These are phyloP conservation scores for Aspergillus floridensis DNA, from an alignment of 2,329 filamentous ascomycete genomes.

Conservation along the genomic window DNA sequence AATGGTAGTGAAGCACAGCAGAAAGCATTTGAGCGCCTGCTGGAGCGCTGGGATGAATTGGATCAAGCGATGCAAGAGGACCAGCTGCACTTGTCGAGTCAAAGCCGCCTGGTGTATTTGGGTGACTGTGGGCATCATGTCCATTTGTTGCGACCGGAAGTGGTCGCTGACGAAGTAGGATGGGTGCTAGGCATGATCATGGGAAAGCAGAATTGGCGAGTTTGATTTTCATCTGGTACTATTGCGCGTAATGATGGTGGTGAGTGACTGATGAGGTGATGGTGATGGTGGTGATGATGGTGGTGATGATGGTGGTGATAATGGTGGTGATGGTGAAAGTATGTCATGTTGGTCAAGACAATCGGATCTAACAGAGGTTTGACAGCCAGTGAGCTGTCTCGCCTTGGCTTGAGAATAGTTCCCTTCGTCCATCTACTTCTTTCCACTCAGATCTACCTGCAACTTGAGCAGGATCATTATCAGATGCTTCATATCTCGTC, in stretches of 20 bases:
- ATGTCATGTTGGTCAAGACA: neutral
- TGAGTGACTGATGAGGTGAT: neutral
- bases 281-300: neutral
- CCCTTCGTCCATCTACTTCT: too few relatives aligned
- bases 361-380: neutral
- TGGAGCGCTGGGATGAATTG: conserved; percentile 30
- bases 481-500: neutral
- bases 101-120: conserved; percentile 29
- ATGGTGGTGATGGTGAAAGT: neutral
- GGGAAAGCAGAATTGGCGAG: too few relatives aligned
- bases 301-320: neutral
- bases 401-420: too few relatives aligned
- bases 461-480: too few relatives aligned
- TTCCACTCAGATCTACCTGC: neutral
- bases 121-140: conserved; percentile 41
- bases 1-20: conserved; percentile 36
- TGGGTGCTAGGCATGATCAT: conserved; percentile 31
- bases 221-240: neutral
- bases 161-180: conserved; percentile 35
- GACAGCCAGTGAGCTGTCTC: neutral
- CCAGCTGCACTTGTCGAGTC: conserved; percentile 34
- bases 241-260: neutral
- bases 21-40: conserved; percentile 25
- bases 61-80: conserved; percentile 31
- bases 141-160: conserved; percentile 36